These are phyloP conservation scores for Elaeagnus macrophylla DNA, from an alignment of 306 rosid species.

Conservation along the genomic window DNA sequence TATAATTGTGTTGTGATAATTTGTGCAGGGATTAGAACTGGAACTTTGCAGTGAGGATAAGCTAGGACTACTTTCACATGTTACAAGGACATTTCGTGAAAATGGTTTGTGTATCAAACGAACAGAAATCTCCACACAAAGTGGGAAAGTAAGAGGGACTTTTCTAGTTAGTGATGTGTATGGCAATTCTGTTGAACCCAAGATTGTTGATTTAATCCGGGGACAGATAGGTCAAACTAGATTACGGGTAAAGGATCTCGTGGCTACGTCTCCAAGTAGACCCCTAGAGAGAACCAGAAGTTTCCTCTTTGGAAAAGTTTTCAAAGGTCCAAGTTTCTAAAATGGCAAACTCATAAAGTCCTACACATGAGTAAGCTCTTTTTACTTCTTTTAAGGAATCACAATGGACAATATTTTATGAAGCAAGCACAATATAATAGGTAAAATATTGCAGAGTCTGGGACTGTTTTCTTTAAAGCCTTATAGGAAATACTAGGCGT, in stretches of 20 bases:
- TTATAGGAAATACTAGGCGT: no score
- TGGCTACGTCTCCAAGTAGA: background rate
- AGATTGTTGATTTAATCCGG: background rate
- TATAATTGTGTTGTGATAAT: background rate
- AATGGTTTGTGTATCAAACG: conserved; percentile 3
- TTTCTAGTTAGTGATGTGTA: conserved; percentile 5
- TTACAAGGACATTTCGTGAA: conserved; percentile 11
- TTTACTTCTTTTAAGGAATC: no score
- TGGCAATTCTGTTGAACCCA: conserved; percentile 1
- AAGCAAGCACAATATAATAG: no score
- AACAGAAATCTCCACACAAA: background rate
- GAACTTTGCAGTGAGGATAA: background rate
- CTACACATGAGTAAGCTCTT: no score
- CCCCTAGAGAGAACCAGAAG: conserved; percentile 2
- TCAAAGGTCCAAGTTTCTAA: conserved; percentile 5
- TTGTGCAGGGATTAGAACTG: conserved; percentile 1
- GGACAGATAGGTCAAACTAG: conserved; percentile 4
- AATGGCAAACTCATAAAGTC: background rate
- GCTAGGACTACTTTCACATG: conserved; percentile 6
- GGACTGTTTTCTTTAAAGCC: no score
- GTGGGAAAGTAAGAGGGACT: background rate
- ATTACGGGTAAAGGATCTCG: conserved; percentile 1
- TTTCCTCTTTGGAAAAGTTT: conserved; percentile 6
- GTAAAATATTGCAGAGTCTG: no score
- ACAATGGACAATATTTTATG: no score